Conservation (phyloP, 2,329 filamentous ascomycete species). For the Diplocarpon rosae region DNA sequence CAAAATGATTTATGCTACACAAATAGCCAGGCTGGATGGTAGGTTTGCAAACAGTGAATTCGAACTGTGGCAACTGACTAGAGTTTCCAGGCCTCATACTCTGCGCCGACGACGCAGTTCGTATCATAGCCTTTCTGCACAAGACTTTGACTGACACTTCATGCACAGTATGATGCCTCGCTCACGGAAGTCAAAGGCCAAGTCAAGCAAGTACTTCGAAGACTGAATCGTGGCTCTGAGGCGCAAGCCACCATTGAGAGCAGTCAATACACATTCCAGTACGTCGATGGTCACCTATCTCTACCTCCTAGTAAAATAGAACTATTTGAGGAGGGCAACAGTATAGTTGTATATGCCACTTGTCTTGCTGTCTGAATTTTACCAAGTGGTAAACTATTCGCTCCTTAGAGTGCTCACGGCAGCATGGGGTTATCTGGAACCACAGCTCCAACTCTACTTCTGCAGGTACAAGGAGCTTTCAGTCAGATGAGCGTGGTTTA, state of each 20-base stretch:
- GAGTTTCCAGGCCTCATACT: conserved; percentile 68
- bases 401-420: no score
- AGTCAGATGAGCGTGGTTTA: no score
- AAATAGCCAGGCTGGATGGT: conserved; percentile 92
- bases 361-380: no score
- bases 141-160: conserved; percentile 7
- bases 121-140: conserved; percentile 10
- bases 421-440: no score
- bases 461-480: no score
- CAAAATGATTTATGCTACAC: conserved; percentile 69
- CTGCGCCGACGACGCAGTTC: conserved; percentile 73
- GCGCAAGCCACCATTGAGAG: conserved; percentile 87
- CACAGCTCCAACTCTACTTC: no score
- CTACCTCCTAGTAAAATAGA: no score
- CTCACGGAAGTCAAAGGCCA: conserved; percentile 83
- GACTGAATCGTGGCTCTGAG: conserved; percentile 80
- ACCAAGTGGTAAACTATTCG: no score
- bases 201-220: conserved; percentile 79
- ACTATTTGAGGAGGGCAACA: no score
- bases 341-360: no score
- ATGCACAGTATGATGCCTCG: conserved; percentile 51
- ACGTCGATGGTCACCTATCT: conserved; percentile 27
- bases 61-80: conserved; percentile 1
- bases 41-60: conserved; percentile 8
- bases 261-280: conserved; percentile 76